Evolutionary conservation across 2,329 filamentous ascomycete species (phyloP), one percentile per base, ranked within the genome.

Genomic region (Fusarium camptoceras): DNA sequence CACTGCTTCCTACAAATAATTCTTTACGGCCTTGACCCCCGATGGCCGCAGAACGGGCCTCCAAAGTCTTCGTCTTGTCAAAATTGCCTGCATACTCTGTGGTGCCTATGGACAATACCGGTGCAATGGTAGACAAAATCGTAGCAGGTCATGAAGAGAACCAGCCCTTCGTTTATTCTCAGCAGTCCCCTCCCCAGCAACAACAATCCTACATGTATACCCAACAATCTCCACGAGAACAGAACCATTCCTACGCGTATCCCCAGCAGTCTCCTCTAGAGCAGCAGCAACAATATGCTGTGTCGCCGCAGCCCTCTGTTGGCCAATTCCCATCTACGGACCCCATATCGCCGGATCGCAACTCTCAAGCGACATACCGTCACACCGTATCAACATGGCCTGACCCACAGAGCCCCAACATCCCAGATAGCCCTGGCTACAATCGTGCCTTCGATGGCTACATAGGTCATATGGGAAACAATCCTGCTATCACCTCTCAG

Each of bases 371-470:
- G 8, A 42, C 41, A 1, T 62, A 47, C 12, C 31, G 42, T 27
- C 15, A 27, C 20, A 44, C 46, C n/a, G 30, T n/a, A 1, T 43
- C 57, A 1, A 20, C 61, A 51, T 69, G 66, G 60, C 20, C 61
- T 37, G 66, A 69, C 16, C 65, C 66, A 2, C 62, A 54, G 14
- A 69, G 65, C 15, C 65, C 66, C 1, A 24, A 56, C 12, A 54
- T 61, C 14, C 65, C 59, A n/a, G 65, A 69, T 3, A 37, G n/a
- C n/a, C 30, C 55, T 5, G 27, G 30, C 10, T 69, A 44, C 18
- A 60, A 66, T 16, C 56, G 65, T 10, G 20, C 20, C 15, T 37
- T 61, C n/a, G 65, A 69, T 10, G 66, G 51, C 7, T 42, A 43
- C 0, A 54, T 50, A 25, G 60, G 59, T 11, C 46, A 56, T 1